Percentiles rank a stretch among this genome's conserved stretches.
phyloP scores from a whole-genome alignment of 306 rosid genomes.

The Delonix regia region DNA sequence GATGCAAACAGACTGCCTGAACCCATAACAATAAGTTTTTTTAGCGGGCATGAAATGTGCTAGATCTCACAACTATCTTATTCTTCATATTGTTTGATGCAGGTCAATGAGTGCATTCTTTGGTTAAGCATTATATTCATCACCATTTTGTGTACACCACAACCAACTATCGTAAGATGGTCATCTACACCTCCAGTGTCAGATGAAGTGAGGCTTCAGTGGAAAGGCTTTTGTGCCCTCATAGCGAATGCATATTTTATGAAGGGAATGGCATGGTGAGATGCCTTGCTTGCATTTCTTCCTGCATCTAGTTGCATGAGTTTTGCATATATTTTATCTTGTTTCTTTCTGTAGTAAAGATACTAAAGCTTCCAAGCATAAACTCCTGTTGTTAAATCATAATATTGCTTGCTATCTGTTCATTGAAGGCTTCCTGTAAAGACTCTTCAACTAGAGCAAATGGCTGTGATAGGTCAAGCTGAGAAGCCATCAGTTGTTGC shows the following conservation, averaged over 20 bases:
- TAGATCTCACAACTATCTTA: conserved; percentile 6
- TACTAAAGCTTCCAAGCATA: conserved; percentile 9
- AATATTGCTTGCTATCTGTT: conserved; percentile 23
- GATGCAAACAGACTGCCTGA: conserved; percentile 5
- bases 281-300: conserved; percentile 14
- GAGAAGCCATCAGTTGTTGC: conserved; percentile 96
- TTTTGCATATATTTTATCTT: not conserved
- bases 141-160: conserved; percentile 96
- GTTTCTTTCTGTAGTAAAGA: not conserved
- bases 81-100: conserved; percentile 35
- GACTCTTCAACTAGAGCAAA: conserved; percentile 96
- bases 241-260: conserved; percentile 92
- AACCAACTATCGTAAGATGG: conserved; percentile 95
- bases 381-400: conserved; percentile 17
- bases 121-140: conserved; percentile 95
- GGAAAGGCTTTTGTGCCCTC: conserved; percentile 98
- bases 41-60: conserved; percentile 9
- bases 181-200: conserved; percentile 89
- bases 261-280: conserved; percentile 99
- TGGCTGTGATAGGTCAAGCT: conserved; percentile 85
- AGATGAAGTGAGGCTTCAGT: conserved; percentile 83
- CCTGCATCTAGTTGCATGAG: not conserved
- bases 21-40: not conserved
- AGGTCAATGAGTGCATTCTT: conserved; percentile 93
- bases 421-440: conserved; percentile 90